Evolutionary conservation across 1,284 basidiomycete genomes (phyloP).

Genomic region (Apiotrichum brassicae): DNA sequence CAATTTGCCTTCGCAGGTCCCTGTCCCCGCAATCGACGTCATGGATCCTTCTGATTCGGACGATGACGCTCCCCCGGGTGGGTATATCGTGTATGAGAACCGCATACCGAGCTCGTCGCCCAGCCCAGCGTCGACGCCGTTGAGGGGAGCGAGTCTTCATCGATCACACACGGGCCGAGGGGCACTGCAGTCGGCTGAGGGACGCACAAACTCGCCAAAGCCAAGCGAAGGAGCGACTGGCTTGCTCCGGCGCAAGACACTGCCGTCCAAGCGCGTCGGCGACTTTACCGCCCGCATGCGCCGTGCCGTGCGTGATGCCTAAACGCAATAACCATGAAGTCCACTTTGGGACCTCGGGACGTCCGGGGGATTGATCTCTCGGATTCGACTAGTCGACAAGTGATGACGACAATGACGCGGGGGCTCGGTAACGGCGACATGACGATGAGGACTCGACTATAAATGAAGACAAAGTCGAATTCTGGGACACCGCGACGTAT

Average conservation of each 20-base stretch:
- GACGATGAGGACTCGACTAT: too few species aligned
- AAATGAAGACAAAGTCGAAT: too few species aligned
- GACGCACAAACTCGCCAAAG: constrained; percentile 10
- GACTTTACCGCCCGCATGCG: constrained; percentile 7
- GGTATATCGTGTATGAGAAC: constrained; percentile 27
- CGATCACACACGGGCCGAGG: constrained; percentile 3
- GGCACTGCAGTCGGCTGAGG: constrained; percentile 5
- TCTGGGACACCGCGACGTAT: too few species aligned
- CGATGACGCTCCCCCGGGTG: constrained; percentile 43
- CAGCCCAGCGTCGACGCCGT: neutral
- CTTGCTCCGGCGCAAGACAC: constrained; percentile 12
- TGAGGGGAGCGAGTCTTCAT: neutral
- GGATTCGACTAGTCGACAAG: too few species aligned
- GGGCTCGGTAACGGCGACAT: too few species aligned
- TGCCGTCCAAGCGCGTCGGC: constrained; percentile 14
- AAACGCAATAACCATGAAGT: too few species aligned
- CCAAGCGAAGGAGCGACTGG: constrained; percentile 4
- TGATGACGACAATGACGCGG: too few species aligned
- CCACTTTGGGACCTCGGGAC: too few species aligned
- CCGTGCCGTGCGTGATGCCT: constrained; percentile 2
- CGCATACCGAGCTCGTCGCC: neutral
- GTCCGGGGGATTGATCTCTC: too few species aligned
- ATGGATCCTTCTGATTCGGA: constrained; percentile 45
- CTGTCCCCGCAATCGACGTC: constrained; percentile 17
- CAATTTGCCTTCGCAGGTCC: constrained; percentile 3